phyloP scores from a whole-genome alignment of 768 basidiomycete species.

The Xanthoconium purpureum region DNA sequence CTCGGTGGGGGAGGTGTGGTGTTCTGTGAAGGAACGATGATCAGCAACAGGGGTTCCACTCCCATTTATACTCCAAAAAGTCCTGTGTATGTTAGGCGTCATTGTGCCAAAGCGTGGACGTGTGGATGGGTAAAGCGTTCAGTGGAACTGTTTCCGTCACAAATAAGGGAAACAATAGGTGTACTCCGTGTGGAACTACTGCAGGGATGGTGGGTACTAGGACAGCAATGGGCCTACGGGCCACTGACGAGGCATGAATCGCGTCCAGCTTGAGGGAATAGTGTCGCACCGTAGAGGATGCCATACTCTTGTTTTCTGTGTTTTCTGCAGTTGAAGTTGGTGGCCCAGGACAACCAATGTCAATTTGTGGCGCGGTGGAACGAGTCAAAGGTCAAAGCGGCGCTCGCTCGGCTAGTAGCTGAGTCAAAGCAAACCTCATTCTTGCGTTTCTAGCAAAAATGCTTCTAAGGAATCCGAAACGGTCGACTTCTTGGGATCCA shows the following conservation, averaged over 20 bases:
- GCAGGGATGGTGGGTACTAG: no score
- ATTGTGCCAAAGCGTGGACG: constrained; percentile 7
- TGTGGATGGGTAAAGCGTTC: constrained; percentile 1
- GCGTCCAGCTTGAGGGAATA: no score
- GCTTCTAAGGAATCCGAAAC: no score
- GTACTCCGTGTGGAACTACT: no score
- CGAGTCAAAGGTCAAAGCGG: no score
- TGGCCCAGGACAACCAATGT: background rate
- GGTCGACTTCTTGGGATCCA: no score
- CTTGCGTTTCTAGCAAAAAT: no score
- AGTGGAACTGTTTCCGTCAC: no score
- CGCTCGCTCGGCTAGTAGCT: background rate
- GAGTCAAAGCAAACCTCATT: no score
- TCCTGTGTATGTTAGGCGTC: constrained; percentile 9
- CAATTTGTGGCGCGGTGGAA: background rate
- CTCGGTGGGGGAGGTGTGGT: background rate
- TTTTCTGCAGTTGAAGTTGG: background rate
- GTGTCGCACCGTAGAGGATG: no score
- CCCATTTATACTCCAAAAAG: constrained; percentile 10
- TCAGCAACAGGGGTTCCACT: background rate
- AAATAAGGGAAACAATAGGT: constrained; percentile 6
- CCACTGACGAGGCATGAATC: no score
- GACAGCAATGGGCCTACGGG: no score
- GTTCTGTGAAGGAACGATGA: background rate
- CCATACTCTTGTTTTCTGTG: background rate